Percentiles rank a stretch among this genome's conserved stretches.
Conservation (phyloP, 495 filamentous ascomycete genomes). For the Penicillium longicatenatum region DNA sequence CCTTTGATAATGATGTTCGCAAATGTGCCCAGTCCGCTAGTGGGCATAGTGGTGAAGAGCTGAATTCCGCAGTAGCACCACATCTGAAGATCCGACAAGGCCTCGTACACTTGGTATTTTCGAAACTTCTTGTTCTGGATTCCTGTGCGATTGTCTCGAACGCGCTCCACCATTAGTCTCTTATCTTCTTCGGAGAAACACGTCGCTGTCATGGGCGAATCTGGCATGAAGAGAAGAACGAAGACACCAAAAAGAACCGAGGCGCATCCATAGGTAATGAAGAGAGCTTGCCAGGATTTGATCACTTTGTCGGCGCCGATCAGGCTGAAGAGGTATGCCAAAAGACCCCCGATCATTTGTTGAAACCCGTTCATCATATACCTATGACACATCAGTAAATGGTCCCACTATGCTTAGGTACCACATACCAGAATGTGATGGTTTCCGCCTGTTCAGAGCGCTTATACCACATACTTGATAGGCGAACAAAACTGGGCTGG, state of each 20-base stretch:
- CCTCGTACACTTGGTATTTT: constrained; percentile 37
- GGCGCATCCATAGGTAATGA: constrained; percentile 53
- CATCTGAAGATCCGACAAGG: constrained; percentile 12
- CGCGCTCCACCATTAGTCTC: constrained; percentile 41
- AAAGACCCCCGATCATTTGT: constrained; percentile 46
- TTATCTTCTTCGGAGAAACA: constrained; percentile 46
- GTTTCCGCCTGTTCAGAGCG: constrained; percentile 58
- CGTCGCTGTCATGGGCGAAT: constrained; percentile 44
- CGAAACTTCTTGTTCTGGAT: constrained; percentile 52
- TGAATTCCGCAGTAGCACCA: constrained; percentile 6
- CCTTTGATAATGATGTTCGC: constrained; percentile 49
- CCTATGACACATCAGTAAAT: constrained; percentile 14
- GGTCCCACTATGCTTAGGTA: too few relatives aligned
- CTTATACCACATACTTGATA: constrained; percentile 65
- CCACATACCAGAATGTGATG: constrained; percentile 57
- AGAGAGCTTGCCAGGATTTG: constrained; percentile 55
- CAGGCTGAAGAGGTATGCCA: constrained; percentile 39
- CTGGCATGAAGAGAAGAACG: constrained; percentile 41
- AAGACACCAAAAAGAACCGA: constrained; percentile 49
- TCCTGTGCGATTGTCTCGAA: constrained; percentile 49
- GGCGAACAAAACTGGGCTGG: constrained; percentile 49
- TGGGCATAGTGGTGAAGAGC: constrained; percentile 40
- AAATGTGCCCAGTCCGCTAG: constrained; percentile 58
- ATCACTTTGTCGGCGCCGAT: constrained; percentile 30
- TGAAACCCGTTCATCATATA: constrained; percentile 58